A percentile compares a stretch with the other conserved stretches of the same genome.
These are phyloP conservation scores for Knufia petricola DNA, from an alignment of 2,329 filamentous ascomycete species.

Conservation along the genomic window DNA sequence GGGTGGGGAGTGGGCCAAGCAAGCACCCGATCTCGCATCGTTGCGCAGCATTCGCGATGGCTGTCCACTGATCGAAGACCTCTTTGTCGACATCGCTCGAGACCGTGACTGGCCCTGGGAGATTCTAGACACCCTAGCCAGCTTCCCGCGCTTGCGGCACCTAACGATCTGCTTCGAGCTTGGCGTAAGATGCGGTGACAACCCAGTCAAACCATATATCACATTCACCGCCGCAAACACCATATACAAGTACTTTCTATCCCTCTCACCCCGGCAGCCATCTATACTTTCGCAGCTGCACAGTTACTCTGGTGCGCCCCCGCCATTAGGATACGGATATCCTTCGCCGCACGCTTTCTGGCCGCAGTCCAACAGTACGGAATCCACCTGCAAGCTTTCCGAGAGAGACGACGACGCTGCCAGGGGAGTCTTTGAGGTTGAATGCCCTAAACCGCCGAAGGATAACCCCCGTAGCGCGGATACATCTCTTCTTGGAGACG, in stretches of 20 bases:
- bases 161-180: neutral
- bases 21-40: neutral
- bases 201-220: neutral
- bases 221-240: neutral
- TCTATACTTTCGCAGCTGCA: neutral
- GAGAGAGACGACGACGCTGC: neutral
- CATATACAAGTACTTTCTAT: neutral
- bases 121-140: neutral
- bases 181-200: neutral
- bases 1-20: neutral
- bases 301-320: neutral
- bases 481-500: too few relatives aligned
- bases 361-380: neutral
- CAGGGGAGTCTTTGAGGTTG: neutral
- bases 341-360: neutral
- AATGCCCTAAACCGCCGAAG: neutral
- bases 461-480: too few relatives aligned
- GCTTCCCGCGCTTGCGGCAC: neutral
- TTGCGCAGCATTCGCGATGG: neutral
- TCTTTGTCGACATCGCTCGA: constrained; percentile 1
- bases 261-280: neutral
- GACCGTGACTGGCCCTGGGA: neutral
- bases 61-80: neutral
- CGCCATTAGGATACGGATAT: neutral
- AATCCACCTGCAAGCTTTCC: neutral